A percentile compares a stretch with the other conserved stretches of the same genome.
Conservation (phyloP, 768 basidiomycete genomes). For the Rhodotorula paludigena region DNA sequence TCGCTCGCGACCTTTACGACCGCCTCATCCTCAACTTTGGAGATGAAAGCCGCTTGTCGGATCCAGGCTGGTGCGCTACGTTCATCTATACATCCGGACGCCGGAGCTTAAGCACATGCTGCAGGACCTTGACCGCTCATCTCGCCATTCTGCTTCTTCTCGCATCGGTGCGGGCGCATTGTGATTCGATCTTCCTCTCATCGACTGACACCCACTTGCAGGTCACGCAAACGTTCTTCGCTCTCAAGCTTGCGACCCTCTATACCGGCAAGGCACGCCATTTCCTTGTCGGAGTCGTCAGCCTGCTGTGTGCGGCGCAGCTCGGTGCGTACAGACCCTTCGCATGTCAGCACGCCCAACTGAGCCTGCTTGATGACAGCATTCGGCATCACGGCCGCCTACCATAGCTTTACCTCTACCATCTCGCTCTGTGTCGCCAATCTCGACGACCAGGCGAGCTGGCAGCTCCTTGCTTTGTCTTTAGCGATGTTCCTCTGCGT, state of each 20-base stretch:
- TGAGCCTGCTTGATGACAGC: too few species aligned
- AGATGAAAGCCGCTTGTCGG: background rate
- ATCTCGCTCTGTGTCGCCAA: background rate
- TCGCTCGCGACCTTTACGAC: conserved; percentile 1
- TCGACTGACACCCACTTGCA: background rate
- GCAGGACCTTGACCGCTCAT: conserved; percentile 2
- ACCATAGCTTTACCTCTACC: background rate
- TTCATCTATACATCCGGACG: background rate
- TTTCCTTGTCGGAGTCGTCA: background rate
- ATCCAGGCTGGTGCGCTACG: background rate
- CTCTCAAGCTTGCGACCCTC: conserved; percentile 3
- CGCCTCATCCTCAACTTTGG: conserved; percentile 9
- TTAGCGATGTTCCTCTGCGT: conserved; percentile 1
- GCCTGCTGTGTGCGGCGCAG: background rate
- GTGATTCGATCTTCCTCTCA: background rate
- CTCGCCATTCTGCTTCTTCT: conserved; percentile 9
- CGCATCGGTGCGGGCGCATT: background rate
- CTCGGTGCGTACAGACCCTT: background rate
- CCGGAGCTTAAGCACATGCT: background rate
- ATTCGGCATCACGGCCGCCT: conserved; percentile 19
- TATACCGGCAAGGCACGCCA: background rate
- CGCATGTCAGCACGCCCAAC: too few species aligned
- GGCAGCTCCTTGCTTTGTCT: conserved; percentile 11
- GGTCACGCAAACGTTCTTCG: conserved; percentile 15
- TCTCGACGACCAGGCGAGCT: background rate